Base-by-base conservation (phyloP, 1,284 basidiomycete genomes). In the Salmacisia buchloeana region DNA sequence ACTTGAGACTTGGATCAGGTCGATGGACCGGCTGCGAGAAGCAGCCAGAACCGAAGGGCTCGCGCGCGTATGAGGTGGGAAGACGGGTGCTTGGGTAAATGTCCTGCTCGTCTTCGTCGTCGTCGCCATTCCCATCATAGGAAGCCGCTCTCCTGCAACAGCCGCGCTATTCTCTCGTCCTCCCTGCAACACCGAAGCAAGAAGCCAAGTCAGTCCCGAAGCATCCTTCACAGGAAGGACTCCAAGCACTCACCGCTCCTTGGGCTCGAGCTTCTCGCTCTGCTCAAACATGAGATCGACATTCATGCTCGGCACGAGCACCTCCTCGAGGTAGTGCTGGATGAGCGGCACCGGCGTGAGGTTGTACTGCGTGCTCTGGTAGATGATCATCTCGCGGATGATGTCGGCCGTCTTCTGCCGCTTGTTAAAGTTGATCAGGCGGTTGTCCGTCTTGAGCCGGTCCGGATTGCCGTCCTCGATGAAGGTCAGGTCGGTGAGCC, bases 401-500 rank as follows among this genome's bases (percentile, higher is more conserved):
- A 97, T 89, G 76, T 97, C 93, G 9, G 92, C 92, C 0, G 92
- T 88, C 80, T 91, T 91, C 74, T 91, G 88, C 9, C 94, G 88
- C 81, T 99, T 98, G 78, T 89, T 87, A 82, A 98, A 98, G 82
- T 99, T 97, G 83, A 98, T 89, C 70, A 97, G 83, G 31, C 67
- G 64, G 4, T 65, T 68, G 33, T 87, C 89, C 39, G 81, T 81
- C 66, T 81, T 81, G 25, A 87, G 85, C 4, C 91, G 82, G 82
- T 98, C 92, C 62, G 91, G 89, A 78, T 94, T 94, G n/a, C 94
- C 96, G 76, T 98, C 96, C 80, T 97, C 92, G 79, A 97, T 96
- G 81, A 98, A 97, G 2, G 93, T 94, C 63, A 98, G 84, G 27
- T 91, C 92, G 3, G 94, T 93, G 21, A 98, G 85, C 83, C 96